phyloP scores from a whole-genome alignment of 2,329 filamentous ascomycete species.

The Fusarium metavorans region DNA sequence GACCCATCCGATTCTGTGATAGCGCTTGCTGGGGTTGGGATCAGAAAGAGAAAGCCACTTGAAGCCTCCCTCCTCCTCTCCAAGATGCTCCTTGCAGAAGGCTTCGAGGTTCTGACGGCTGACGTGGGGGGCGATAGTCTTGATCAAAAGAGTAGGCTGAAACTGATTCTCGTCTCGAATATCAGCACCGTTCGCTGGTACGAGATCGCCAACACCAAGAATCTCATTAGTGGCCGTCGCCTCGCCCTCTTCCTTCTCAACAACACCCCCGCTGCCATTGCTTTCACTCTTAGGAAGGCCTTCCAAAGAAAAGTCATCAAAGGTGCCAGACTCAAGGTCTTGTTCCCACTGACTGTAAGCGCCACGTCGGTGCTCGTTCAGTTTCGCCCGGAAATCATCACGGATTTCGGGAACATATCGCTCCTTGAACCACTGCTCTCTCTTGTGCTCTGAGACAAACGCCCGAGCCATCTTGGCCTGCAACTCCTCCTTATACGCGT shows the following conservation, averaged over 20 bases:
- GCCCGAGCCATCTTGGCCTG: conserved; percentile 84
- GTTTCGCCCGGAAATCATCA: conserved; percentile 77
- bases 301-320: conserved; percentile 95
- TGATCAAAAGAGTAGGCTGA: conserved; percentile 94
- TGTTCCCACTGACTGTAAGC: conserved; percentile 90
- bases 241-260: conserved; percentile 97
- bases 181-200: conserved; percentile 86
- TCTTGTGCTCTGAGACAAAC: conserved; percentile 93
- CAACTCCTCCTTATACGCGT: conserved; percentile 75
- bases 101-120: conserved; percentile 92
- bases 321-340: conserved; percentile 85
- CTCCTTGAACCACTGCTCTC: conserved; percentile 98
- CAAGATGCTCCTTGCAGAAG: conserved; percentile 94
- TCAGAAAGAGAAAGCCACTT: conserved; percentile 97
- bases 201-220: conserved; percentile 88
- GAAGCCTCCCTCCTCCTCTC: conserved; percentile 90
- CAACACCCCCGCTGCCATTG: conserved; percentile 84
- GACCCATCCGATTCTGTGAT: conserved; percentile 98
- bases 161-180: conserved; percentile 88
- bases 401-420: conserved; percentile 88
- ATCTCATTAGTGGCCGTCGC: conserved; percentile 92
- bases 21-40: conserved; percentile 96
- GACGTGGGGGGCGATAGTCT: conserved; percentile 96
- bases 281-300: conserved; percentile 94
- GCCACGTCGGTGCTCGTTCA: conserved; percentile 83